Evolutionary conservation across 805 yeast genomes (phyloP), one percentile per base, ranked within the genome.

Genomic region (Myxozyma kluyveri): DNA sequence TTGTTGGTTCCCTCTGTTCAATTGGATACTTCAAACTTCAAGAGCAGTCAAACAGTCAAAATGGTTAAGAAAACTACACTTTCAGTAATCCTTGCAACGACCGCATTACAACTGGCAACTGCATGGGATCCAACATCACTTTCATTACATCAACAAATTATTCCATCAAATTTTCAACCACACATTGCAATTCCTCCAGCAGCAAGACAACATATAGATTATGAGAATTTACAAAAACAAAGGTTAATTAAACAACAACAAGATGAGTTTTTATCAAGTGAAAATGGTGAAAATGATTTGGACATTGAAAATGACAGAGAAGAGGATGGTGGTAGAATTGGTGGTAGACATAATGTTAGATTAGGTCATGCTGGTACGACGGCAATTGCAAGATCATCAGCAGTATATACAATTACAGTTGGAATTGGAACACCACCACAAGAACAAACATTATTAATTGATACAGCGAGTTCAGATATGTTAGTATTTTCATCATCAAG

Each of bases 341-440:
- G n/a, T n/a, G n/a, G n/a, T n/a, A n/a, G n/a, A n/a, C n/a, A n/a
- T n/a, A n/a, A n/a, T n/a, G n/a, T n/a, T n/a, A n/a, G n/a, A n/a
- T n/a, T n/a, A n/a, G 33, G 14, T 9, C 33, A 29, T 29, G 33
- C 33, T 9, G 33, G 14, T 9, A 29, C 9, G 14, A 9, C 33
- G 14, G 33, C 33, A 14, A 9, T 29, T 14, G 12, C 14, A 14
- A 9, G 33, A 23, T 17, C 42, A 7, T 47, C 54, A 3, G 54
- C 53, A 5, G 45, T 48, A 10, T 55, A 52, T 39, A 53, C 58
- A 2, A 39, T 55, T 41, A 32, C 42, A 6, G 50, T 49, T 33
- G 54, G 46, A 5, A 48, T 56, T 21, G 60, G 60, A 12, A 49
- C 51, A 1, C 60, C 60, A 5, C 49, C 59, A 23, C 60, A 56